These are phyloP conservation scores for Saturnispora serradocipensis DNA, from an alignment of 805 yeast species.

Conservation along the genomic window DNA sequence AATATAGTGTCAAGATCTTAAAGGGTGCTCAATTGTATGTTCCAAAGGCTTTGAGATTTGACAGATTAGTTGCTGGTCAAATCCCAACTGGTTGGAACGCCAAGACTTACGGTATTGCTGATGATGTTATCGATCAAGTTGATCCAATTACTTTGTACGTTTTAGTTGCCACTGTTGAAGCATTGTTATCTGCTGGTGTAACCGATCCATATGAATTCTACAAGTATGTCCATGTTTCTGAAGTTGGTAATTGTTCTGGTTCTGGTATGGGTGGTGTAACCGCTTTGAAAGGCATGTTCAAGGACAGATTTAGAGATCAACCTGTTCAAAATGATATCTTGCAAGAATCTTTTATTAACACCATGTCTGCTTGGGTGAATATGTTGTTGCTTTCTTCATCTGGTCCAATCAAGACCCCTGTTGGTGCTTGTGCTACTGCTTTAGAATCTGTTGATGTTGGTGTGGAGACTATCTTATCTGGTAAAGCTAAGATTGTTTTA, in stretches of 20 bases:
- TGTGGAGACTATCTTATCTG: conserved; percentile 84
- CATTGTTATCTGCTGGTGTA: conserved; percentile 86
- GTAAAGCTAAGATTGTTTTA: conserved; percentile 91
- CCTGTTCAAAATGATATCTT: conserved; percentile 96
- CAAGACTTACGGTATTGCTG: conserved; percentile 86
- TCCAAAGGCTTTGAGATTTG: conserved; percentile 76
- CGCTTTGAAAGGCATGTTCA: conserved; percentile 97
- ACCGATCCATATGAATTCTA: conserved; percentile 98
- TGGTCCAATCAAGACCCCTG: conserved; percentile 99
- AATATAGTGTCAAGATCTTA: conserved; percentile 79
- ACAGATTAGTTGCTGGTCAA: conserved; percentile 82
- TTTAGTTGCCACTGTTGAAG: conserved; percentile 91
- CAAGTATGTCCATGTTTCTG: conserved; percentile 96
- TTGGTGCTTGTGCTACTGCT: conserved; percentile 99
- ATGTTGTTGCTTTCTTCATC: conserved; percentile 94
- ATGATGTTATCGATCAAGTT: conserved; percentile 87
- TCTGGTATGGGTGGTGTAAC: conserved; percentile 99
- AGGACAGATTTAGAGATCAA: conserved; percentile 82
- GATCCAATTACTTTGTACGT: conserved; percentile 93
- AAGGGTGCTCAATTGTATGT: conserved; percentile 87
- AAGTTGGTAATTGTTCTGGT: conserved; percentile 98
- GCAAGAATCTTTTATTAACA: conserved; percentile 97
- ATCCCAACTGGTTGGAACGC: conserved; percentile 99
- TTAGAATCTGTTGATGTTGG: conserved; percentile 96
- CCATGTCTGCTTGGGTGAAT: conserved; percentile 99